A percentile compares a stretch with the other conserved stretches of the same genome.
These are phyloP conservation scores for Stagonosporopsis chrysanthemi DNA, from an alignment of 2,329 filamentous ascomycete species.

Conservation along the genomic window DNA sequence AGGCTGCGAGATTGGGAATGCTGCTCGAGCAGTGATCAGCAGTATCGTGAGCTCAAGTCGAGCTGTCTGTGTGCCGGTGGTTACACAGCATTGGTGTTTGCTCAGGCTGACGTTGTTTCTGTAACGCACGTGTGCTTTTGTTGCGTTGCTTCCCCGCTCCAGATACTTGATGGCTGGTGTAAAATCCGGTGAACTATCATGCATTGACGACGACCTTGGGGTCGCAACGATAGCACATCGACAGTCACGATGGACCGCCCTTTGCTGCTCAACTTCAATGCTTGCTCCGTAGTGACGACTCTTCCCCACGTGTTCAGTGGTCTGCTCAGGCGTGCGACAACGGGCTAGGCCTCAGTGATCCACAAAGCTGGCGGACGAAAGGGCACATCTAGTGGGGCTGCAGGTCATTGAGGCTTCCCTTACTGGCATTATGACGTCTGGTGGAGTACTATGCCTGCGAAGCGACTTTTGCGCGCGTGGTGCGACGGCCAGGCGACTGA, in stretches of 20 bases:
- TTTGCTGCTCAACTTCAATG: background rate
- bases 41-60: background rate
- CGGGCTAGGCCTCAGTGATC: slow-evolving; percentile 1
- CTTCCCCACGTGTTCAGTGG: slow-evolving; percentile 7
- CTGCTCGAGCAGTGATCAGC: background rate
- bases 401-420: slow-evolving; percentile 8
- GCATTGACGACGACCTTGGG: background rate
- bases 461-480: background rate
- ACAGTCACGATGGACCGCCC: background rate
- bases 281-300: background rate
- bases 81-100: slow-evolving; percentile 2
- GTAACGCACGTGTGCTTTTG: slow-evolving; percentile 9
- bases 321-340: slow-evolving; percentile 3
- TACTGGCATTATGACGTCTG: slow-evolving; percentile 8
- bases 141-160: background rate
- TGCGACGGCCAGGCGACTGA: background rate
- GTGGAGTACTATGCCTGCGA: background rate
- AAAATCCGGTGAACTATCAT: slow-evolving; percentile 3
- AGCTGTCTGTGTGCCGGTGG: background rate
- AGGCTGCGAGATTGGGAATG: background rate
- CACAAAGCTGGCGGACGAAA: background rate
- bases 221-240: background rate
- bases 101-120: background rate
- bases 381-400: slow-evolving; percentile 4
- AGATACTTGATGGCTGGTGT: background rate